Evolutionary conservation across 106 monocot species (phyloP).

Genomic region (Allium cepa): DNA sequence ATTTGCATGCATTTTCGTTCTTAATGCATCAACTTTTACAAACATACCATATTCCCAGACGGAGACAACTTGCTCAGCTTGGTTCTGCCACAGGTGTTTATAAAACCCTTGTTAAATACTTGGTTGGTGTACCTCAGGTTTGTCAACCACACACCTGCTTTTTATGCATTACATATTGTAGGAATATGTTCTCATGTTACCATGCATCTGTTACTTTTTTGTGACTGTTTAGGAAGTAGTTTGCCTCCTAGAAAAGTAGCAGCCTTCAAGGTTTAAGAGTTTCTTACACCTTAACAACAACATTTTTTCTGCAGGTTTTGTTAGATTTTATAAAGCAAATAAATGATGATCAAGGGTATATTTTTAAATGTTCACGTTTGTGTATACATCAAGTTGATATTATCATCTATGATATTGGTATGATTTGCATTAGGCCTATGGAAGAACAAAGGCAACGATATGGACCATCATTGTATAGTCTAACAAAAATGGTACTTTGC

Average conservation of each 20-base stretch:
- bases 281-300: too few relatives aligned
- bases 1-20: too few relatives aligned
- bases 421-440: constrained; percentile 60
- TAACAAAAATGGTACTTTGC: constrained; percentile 62
- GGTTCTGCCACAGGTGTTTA: constrained; percentile 95
- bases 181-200: too few relatives aligned
- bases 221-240: not conserved
- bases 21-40: too few relatives aligned
- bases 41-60: constrained; percentile 25
- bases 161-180: too few relatives aligned
- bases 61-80: constrained; percentile 86
- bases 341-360: constrained; percentile 97
- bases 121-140: constrained; percentile 99
- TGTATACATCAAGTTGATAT: not conserved
- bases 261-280: not conserved
- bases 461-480: constrained; percentile 76
- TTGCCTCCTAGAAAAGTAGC: not conserved
- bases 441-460: constrained; percentile 96
- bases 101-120: constrained; percentile 95
- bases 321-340: constrained; percentile 86
- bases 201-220: too few relatives aligned
- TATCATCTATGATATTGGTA: not conserved
- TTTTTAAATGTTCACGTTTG: not conserved
- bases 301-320: constrained; percentile 66
- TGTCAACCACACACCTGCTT: not conserved